Evolutionary conservation across 139 green algal species (phyloP).

Genomic region (Micractinium conductrix): DNA sequence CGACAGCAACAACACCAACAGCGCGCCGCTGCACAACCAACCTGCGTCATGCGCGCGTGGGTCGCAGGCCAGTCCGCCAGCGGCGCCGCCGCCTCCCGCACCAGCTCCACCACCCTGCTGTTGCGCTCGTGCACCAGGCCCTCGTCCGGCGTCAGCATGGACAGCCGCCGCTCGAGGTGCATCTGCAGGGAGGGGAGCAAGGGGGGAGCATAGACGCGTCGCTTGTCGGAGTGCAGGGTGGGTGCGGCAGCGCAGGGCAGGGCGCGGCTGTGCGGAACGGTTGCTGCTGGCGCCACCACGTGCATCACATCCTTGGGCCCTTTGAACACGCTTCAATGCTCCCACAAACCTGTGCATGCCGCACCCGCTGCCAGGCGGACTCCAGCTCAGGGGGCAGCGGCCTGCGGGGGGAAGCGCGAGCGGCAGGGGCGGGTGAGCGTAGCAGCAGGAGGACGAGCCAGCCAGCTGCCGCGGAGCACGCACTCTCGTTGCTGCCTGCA

Average conservation of each 20-base stretch:
- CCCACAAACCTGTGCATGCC: too few relatives aligned
- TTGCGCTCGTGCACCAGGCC: slow-evolving; percentile 18
- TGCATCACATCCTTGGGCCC: too few relatives aligned
- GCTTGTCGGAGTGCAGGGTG: too few relatives aligned
- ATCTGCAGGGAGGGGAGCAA: too few relatives aligned
- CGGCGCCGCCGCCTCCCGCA: not conserved
- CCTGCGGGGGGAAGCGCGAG: not conserved
- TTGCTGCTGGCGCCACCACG: too few relatives aligned
- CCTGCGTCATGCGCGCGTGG: slow-evolving; percentile 4
- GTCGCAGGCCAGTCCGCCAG: not conserved
- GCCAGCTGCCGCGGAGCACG: not conserved
- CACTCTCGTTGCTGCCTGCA: not conserved
- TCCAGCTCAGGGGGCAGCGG: slow-evolving; percentile 10
- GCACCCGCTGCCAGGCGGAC: slow-evolving; percentile 11
- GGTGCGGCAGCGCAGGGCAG: too few relatives aligned
- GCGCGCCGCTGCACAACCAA: not conserved
- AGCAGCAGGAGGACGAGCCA: not conserved
- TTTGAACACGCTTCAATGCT: too few relatives aligned
- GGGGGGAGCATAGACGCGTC: too few relatives aligned
- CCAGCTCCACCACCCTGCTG: not conserved
- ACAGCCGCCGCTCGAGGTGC: not conserved
- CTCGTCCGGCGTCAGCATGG: not conserved
- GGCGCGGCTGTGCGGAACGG: too few relatives aligned
- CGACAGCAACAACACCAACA: not conserved
- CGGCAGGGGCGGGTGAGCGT: not conserved